These are phyloP conservation scores for Coemansia sp. DNA, from an alignment of 192 early-diverging fungal genomes.

Conservation along the genomic window DNA sequence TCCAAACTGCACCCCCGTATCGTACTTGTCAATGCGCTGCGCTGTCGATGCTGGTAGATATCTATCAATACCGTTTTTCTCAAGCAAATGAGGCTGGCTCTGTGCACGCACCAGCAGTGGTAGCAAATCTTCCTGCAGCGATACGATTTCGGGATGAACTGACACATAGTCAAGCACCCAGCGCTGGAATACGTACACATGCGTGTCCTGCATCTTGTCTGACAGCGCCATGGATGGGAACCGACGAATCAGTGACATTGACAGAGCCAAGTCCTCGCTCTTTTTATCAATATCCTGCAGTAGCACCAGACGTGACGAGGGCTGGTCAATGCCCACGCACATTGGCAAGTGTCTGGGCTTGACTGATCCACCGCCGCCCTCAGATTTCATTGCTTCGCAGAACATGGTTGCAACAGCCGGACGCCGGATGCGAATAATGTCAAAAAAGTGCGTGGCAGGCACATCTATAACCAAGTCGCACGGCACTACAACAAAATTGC, in stretches of 20 bases:
- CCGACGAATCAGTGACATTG: slow-evolving; percentile 60
- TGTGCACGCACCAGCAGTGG: slow-evolving; percentile 86
- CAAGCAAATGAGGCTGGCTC: slow-evolving; percentile 66
- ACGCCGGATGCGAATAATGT: slow-evolving; percentile 74
- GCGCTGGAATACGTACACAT: slow-evolving; percentile 87
- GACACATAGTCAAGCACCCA: slow-evolving; percentile 89
- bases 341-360: slow-evolving; percentile 22
- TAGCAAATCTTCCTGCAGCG: slow-evolving; percentile 81
- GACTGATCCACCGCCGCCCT: slow-evolving; percentile 62
- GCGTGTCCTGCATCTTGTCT: slow-evolving; percentile 84
- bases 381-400: slow-evolving; percentile 74
- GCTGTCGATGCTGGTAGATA: slow-evolving; percentile 37
- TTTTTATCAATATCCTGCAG: slow-evolving; percentile 23
- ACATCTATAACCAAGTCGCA: slow-evolving; percentile 91
- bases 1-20: slow-evolving; percentile 33
- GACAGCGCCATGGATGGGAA: slow-evolving; percentile 80
- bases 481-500: slow-evolving; percentile 87
- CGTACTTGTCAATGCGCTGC: slow-evolving; percentile 38
- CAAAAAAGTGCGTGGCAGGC: slow-evolving; percentile 78
- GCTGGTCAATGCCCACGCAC: slow-evolving; percentile 52
- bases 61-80: slow-evolving; percentile 37
- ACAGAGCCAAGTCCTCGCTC: slow-evolving; percentile 34
- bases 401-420: slow-evolving; percentile 82
- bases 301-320: slow-evolving; percentile 50
- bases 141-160: slow-evolving; percentile 64